Evolutionary conservation across 805 yeast genomes (phyloP).

Genomic region (Debaryomyces prosopidis): DNA sequence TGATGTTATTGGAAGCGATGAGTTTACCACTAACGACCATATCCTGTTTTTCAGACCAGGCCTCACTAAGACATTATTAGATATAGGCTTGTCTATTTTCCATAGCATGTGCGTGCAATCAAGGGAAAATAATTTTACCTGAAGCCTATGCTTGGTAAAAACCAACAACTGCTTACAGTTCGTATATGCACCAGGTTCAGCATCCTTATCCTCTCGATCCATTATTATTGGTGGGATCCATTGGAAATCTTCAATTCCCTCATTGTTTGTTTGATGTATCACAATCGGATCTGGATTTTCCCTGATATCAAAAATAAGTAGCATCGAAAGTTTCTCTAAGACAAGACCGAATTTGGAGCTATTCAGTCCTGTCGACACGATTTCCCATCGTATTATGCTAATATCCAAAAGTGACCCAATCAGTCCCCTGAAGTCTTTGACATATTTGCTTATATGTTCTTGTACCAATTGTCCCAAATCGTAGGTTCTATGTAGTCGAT

Average conservation of each 20-base stretch:
- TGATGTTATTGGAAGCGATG: slow-evolving; percentile 17
- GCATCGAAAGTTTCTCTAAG: slow-evolving; percentile 15
- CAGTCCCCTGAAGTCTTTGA: background rate
- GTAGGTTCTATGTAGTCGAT: slow-evolving; percentile 7
- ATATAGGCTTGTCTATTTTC: slow-evolving; percentile 34
- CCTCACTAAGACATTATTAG: slow-evolving; percentile 15
- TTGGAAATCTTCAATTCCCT: slow-evolving; percentile 30
- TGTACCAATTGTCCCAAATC: slow-evolving; percentile 4
- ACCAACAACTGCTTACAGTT: slow-evolving; percentile 35
- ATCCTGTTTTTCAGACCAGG: slow-evolving; percentile 15
- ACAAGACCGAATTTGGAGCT: slow-evolving; percentile 34
- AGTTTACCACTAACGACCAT: slow-evolving; percentile 35
- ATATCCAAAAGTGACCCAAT: background rate
- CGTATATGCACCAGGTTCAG: slow-evolving; percentile 27
- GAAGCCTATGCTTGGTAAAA: slow-evolving; percentile 25
- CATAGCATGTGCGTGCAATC: slow-evolving; percentile 33
- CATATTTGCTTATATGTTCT: background rate
- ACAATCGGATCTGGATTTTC: slow-evolving; percentile 24
- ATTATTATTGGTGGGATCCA: slow-evolving; percentile 33
- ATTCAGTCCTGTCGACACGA: slow-evolving; percentile 1
- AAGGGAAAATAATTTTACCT: slow-evolving; percentile 35
- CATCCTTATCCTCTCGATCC: background rate
- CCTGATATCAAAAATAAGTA: slow-evolving; percentile 26
- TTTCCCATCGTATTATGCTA: slow-evolving; percentile 23
- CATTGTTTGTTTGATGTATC: slow-evolving; percentile 26